Percentiles rank a stretch among this genome's conserved stretches.
Evolutionary conservation across 345 rosid species (phyloP).

Genomic region (Syzygium grande): DNA sequence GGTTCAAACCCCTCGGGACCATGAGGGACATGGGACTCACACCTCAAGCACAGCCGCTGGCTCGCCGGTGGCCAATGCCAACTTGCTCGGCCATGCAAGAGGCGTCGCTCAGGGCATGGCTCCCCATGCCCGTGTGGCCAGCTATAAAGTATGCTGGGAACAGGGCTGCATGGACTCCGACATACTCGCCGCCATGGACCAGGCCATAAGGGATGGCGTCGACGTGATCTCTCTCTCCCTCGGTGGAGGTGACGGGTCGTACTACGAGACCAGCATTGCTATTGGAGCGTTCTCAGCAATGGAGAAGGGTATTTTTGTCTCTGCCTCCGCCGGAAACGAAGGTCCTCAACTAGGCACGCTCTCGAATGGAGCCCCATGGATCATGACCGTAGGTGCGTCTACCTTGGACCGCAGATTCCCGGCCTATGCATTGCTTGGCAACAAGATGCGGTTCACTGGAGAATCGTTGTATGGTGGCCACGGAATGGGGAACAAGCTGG

Average conservation of each 20-base stretch:
- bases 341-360: slow-evolving; percentile 49
- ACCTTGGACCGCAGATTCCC: slow-evolving; percentile 80
- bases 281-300: slow-evolving; percentile 65
- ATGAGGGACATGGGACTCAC: slow-evolving; percentile 82
- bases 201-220: slow-evolving; percentile 68
- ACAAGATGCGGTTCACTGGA: slow-evolving; percentile 35
- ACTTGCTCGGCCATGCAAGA: slow-evolving; percentile 64
- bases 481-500: slow-evolving; percentile 45
- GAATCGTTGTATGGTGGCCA: slow-evolving; percentile 66
- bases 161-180: slow-evolving; percentile 67
- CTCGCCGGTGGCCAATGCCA: slow-evolving; percentile 55
- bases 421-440: slow-evolving; percentile 52
- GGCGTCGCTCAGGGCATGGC: slow-evolving; percentile 88
- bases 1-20: slow-evolving; percentile 58
- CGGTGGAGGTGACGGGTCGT: slow-evolving; percentile 57
- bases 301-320: slow-evolving; percentile 76
- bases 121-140: slow-evolving; percentile 52
- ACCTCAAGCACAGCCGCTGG: slow-evolving; percentile 83
- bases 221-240: slow-evolving; percentile 78
- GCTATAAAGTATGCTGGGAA: slow-evolving; percentile 82
- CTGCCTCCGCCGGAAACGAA: slow-evolving; percentile 75
- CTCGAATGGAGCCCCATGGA: slow-evolving; percentile 90
- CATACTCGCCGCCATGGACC: slow-evolving; percentile 82
- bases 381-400: slow-evolving; percentile 88
- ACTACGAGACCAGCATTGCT: slow-evolving; percentile 48